A percentile compares a stretch with the other conserved stretches of the same genome.
These are phyloP conservation scores for Barnettozyma populi DNA, from an alignment of 805 yeast genomes.

Conservation along the genomic window DNA sequence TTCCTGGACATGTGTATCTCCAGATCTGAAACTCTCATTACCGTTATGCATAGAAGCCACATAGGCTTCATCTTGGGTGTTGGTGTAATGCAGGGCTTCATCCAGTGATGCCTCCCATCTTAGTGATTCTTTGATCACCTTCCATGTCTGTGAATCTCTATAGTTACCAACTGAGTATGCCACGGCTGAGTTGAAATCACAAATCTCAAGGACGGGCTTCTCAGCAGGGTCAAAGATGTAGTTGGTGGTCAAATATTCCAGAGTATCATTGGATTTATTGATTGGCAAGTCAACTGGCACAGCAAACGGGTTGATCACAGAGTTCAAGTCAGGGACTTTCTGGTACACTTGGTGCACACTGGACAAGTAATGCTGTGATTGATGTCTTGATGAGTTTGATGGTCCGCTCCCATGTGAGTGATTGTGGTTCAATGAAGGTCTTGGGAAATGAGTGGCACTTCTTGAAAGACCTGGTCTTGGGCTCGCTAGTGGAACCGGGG, in stretches of 20 bases:
- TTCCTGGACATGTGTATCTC: constrained; percentile 9
- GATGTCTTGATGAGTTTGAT: constrained; percentile 4
- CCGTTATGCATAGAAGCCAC: not conserved
- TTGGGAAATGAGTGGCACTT: constrained; percentile 13
- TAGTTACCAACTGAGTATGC: constrained; percentile 46
- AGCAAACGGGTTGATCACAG: constrained; percentile 19
- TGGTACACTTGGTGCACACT: constrained; percentile 6
- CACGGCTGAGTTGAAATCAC: constrained; percentile 50
- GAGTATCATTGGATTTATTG: constrained; percentile 25
- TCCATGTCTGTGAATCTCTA: constrained; percentile 62
- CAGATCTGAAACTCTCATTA: constrained; percentile 14
- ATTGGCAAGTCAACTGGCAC: constrained; percentile 24
- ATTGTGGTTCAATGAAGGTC: constrained; percentile 17
- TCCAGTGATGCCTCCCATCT: constrained; percentile 26
- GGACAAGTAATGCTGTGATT: constrained; percentile 3
- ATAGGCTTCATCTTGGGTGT: not conserved
- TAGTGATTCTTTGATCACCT: constrained; percentile 46
- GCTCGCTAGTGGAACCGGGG: constrained; percentile 10
- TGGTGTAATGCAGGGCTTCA: constrained; percentile 7
- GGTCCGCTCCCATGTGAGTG: constrained; percentile 14
- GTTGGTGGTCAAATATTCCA: constrained; percentile 44
- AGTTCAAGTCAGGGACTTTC: constrained; percentile 4
- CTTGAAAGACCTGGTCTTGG: constrained; percentile 25
- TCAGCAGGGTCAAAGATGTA: constrained; percentile 44
- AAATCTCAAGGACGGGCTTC: constrained; percentile 35